Percentiles rank a stretch among this genome's conserved stretches.
phyloP scores from a whole-genome alignment of 495 filamentous ascomycete species.

The Bombardia bombarda region DNA sequence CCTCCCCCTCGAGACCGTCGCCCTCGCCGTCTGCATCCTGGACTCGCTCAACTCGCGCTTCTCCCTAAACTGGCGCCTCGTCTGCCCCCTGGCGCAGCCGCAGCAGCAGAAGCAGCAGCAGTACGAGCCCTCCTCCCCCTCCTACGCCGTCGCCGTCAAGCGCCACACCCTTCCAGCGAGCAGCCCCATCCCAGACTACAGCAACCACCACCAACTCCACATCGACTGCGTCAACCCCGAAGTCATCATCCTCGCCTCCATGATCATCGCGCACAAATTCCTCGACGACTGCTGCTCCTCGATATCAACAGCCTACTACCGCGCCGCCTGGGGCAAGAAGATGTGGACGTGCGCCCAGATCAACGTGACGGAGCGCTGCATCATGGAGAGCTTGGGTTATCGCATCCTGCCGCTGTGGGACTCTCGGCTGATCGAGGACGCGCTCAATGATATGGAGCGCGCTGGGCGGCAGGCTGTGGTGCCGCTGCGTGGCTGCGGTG shows the following conservation, averaged over 20 bases:
- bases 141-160: too few species aligned
- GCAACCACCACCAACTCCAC: too few species aligned
- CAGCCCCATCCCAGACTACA: too few species aligned
- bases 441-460: conserved; percentile 45
- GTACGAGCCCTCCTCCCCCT: too few species aligned
- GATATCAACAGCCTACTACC: conserved; percentile 37
- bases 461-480: conserved; percentile 32
- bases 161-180: conserved; percentile 35
- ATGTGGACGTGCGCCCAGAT: conserved; percentile 46
- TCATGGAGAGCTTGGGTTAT: conserved; percentile 47
- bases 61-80: conserved; percentile 43
- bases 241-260: conserved; percentile 39
- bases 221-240: conserved; percentile 48
- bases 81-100: conserved; percentile 31
- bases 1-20: conserved; percentile 41
- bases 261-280: conserved; percentile 47
- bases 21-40: conserved; percentile 46
- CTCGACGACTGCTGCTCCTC: conserved; percentile 39
- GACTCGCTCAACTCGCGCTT: conserved; percentile 49
- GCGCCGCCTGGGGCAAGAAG: conserved; percentile 34
- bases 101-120: conserved; percentile 7
- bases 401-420: conserved; percentile 45
- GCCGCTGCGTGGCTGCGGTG: conserved; percentile 7
- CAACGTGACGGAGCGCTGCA: conserved; percentile 45
- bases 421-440: conserved; percentile 35